Evolutionary conservation across 129 eudicot species (phyloP).

Genomic region (Chrysanthemum seticuspe): DNA sequence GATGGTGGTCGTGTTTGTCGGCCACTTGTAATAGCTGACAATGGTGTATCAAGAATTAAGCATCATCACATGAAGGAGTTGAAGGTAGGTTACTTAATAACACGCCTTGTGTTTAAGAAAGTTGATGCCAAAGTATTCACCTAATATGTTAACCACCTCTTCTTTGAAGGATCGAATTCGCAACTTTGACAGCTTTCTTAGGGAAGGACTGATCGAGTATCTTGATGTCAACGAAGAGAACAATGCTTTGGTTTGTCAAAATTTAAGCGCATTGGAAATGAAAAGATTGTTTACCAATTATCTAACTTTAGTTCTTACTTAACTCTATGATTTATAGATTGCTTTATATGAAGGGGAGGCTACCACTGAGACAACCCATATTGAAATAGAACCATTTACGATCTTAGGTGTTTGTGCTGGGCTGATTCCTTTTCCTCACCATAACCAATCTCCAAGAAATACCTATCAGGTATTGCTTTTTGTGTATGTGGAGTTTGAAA

Average conservation of each 20-base stretch:
- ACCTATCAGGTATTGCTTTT: conserved; percentile 69
- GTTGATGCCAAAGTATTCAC: neutral
- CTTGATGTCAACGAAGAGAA: conserved; percentile 99
- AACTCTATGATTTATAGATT: conserved; percentile 43
- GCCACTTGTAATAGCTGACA: conserved; percentile 96
- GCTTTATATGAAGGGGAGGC: conserved; percentile 85
- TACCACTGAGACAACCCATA: conserved; percentile 74
- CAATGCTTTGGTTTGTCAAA: conserved; percentile 68
- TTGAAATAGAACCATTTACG: conserved; percentile 97
- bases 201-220: conserved; percentile 89
- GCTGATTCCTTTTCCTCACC: conserved; percentile 95
- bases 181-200: conserved; percentile 74
- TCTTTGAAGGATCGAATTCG: conserved; percentile 77
- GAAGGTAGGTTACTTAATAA: conserved; percentile 40
- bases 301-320: conserved; percentile 12
- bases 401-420: conserved; percentile 89
- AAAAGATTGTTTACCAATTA: neutral
- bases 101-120: conserved; percentile 1
- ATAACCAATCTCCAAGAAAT: conserved; percentile 96
- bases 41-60: conserved; percentile 90
- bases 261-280: neutral
- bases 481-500: neutral
- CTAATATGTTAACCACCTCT: conserved; percentile 5
- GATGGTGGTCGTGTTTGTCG: conserved; percentile 99
- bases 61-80: conserved; percentile 90